Conservation (phyloP, 805 yeast genomes). For the Starmerella tilneyi region DNA sequence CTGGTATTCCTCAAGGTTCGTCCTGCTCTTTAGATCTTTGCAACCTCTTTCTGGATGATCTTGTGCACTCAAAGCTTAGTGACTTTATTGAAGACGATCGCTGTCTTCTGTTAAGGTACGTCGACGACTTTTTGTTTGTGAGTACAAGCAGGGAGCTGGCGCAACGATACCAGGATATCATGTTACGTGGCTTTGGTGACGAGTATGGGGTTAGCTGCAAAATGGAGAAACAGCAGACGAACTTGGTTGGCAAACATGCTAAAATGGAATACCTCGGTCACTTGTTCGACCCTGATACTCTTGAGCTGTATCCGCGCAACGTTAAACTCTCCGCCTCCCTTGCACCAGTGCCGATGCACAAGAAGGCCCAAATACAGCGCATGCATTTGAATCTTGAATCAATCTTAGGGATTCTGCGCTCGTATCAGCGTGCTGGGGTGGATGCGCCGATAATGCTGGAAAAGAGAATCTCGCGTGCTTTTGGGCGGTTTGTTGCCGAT, state of each 20-base stretch:
- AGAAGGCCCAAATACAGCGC: neutral
- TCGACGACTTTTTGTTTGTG: conserved; percentile 77
- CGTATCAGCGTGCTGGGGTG: neutral
- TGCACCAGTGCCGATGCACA: neutral
- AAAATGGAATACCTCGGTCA: conserved; percentile 10
- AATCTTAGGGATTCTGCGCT: neutral
- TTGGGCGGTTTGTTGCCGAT: conserved; percentile 8
- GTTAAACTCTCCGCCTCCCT: neutral
- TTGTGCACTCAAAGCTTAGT: conserved; percentile 36
- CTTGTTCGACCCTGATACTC: conserved; percentile 3
- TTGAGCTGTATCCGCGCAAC: conserved; percentile 3
- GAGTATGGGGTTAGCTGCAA: conserved; percentile 12
- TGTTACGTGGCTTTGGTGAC: conserved; percentile 11
- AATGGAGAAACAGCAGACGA: conserved; percentile 8
- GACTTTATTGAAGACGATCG: conserved; percentile 22
- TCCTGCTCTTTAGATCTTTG: conserved; percentile 66
- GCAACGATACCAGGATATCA: conserved; percentile 7
- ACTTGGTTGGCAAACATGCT: neutral
- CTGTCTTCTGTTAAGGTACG: conserved; percentile 49
- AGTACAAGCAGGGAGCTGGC: conserved; percentile 37
- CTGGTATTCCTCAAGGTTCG: conserved; percentile 80
- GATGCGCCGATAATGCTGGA: neutral
- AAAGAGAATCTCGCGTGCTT: neutral
- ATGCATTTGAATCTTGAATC: neutral
- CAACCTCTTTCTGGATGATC: conserved; percentile 56